Evolutionary conservation across 2,329 filamentous ascomycete genomes (phyloP).

Genomic region (Ophiostoma triangulosporum): DNA sequence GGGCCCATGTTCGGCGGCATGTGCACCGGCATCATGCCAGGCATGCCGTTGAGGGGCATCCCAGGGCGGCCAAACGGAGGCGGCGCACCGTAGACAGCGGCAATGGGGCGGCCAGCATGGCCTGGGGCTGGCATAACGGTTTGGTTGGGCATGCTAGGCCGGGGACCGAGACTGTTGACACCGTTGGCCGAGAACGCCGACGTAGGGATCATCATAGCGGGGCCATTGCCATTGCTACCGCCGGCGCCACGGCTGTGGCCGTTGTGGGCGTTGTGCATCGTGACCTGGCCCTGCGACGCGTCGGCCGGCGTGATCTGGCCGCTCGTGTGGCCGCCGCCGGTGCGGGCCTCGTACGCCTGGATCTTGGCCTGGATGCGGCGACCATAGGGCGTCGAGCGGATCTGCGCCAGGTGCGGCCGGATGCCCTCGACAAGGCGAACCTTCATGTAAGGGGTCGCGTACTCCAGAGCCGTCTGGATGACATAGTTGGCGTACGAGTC

Average conservation of each 20-base stretch:
- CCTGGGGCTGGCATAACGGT: background rate
- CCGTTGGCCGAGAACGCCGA: constrained; percentile 20
- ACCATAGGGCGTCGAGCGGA: constrained; percentile 85
- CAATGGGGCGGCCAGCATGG: constrained; percentile 5
- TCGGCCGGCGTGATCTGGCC: no score
- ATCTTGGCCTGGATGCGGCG: constrained; percentile 90
- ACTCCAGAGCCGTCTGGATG: constrained; percentile 88
- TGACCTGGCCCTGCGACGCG: no score
- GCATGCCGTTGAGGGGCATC: constrained; percentile 6
- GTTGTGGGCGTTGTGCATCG: no score
- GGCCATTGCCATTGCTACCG: constrained; percentile 14
- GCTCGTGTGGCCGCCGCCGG: constrained; percentile 26
- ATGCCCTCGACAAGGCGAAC: constrained; percentile 68
- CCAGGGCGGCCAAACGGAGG: constrained; percentile 11
- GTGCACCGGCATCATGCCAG: constrained; percentile 8
- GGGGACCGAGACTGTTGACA: constrained; percentile 17
- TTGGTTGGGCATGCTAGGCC: constrained; percentile 18
- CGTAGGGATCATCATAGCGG: constrained; percentile 20
- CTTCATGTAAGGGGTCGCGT: constrained; percentile 61
- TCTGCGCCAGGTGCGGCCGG: constrained; percentile 68
- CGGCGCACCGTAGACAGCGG: constrained; percentile 12
- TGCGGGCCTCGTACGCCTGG: constrained; percentile 36
- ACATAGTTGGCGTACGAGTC: constrained; percentile 97
- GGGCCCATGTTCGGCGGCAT: constrained; percentile 10
- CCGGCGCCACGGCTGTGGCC: constrained; percentile 29